These are phyloP conservation scores for Phaeosphaeriaceae sp. DNA, from an alignment of 2,329 filamentous ascomycete genomes.

Conservation along the genomic window DNA sequence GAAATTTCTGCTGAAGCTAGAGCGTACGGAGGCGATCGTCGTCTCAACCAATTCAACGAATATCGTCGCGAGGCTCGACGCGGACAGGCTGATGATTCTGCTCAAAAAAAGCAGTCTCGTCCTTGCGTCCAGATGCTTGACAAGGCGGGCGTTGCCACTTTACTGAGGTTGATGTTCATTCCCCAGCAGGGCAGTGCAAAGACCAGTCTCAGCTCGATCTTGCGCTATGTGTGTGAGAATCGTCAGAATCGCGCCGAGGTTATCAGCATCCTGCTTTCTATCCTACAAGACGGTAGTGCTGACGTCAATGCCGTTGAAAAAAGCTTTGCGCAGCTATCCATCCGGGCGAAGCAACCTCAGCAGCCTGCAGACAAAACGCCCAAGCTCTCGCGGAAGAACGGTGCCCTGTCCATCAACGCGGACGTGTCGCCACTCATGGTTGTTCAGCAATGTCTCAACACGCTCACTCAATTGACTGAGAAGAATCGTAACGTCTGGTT, in stretches of 20 bases:
- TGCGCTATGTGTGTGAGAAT: slow-evolving; percentile 93
- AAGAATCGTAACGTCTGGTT: slow-evolving; percentile 87
- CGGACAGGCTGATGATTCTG: slow-evolving; percentile 53
- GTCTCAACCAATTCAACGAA: slow-evolving; percentile 61
- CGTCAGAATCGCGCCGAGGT: slow-evolving; percentile 95
- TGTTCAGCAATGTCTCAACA: slow-evolving; percentile 90
- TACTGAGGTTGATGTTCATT: slow-evolving; percentile 98
- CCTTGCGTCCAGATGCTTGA: slow-evolving; percentile 96
- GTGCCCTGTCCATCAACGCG: slow-evolving; percentile 70
- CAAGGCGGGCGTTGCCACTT: slow-evolving; percentile 92
- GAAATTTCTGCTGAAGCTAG: slow-evolving; percentile 88
- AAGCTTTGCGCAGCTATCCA: slow-evolving; percentile 90
- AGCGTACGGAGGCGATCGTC: slow-evolving; percentile 65
- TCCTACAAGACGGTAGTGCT: slow-evolving; percentile 92
- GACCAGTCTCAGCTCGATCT: slow-evolving; percentile 81
- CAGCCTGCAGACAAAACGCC: slow-evolving; percentile 76
- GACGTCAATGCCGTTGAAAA: slow-evolving; percentile 94
- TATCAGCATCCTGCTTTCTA: slow-evolving; percentile 88
- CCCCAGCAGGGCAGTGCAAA: slow-evolving; percentile 88
- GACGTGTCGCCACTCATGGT: slow-evolving; percentile 95
- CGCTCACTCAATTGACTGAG: slow-evolving; percentile 81
- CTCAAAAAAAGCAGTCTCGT: slow-evolving; percentile 71
- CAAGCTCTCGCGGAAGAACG: slow-evolving; percentile 77
- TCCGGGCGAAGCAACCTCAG: slow-evolving; percentile 82
- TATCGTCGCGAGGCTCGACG: slow-evolving; percentile 45